Percentiles rank a stretch among this genome's conserved stretches.
Conservation (phyloP, 1,139 yeast genomes). For the Debaryomycetaceae sp. region DNA sequence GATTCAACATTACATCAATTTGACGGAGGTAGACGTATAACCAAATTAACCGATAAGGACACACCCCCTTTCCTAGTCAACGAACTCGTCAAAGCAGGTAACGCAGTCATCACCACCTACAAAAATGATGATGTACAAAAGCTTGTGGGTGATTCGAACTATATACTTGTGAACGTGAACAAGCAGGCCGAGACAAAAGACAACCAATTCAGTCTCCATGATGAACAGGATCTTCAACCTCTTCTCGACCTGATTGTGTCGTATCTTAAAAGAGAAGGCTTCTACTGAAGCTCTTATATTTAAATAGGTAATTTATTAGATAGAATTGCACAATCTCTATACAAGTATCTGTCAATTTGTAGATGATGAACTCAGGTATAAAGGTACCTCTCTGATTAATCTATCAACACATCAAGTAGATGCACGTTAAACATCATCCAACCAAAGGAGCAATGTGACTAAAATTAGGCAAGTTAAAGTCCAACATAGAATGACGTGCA, state of each 20-base stretch:
- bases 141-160: slow-evolving; percentile 36
- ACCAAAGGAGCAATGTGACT: no score
- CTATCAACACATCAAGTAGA: no score
- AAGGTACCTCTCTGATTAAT: no score
- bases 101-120: slow-evolving; percentile 66
- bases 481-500: no score
- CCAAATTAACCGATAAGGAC: slow-evolving; percentile 55
- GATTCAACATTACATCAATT: slow-evolving; percentile 89
- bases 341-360: no score
- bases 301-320: no score
- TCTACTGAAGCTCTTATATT: slow-evolving; percentile 27
- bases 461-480: no score
- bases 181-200: slow-evolving; percentile 11
- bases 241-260: slow-evolving; percentile 71
- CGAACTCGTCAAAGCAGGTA: slow-evolving; percentile 84
- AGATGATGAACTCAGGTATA: no score
- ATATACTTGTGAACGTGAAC: slow-evolving; percentile 21
- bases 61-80: slow-evolving; percentile 62
- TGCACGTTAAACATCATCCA: no score
- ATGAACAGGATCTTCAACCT: slow-evolving; percentile 25
- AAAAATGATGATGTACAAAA: slow-evolving; percentile 40
- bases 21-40: slow-evolving; percentile 81
- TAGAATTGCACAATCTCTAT: no score
- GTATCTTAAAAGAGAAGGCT: slow-evolving; percentile 76
- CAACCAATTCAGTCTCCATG: slow-evolving; percentile 9